These are phyloP conservation scores for Phytophthora parvispora DNA, from an alignment of 352 stramenopile species.

Conservation along the genomic window DNA sequence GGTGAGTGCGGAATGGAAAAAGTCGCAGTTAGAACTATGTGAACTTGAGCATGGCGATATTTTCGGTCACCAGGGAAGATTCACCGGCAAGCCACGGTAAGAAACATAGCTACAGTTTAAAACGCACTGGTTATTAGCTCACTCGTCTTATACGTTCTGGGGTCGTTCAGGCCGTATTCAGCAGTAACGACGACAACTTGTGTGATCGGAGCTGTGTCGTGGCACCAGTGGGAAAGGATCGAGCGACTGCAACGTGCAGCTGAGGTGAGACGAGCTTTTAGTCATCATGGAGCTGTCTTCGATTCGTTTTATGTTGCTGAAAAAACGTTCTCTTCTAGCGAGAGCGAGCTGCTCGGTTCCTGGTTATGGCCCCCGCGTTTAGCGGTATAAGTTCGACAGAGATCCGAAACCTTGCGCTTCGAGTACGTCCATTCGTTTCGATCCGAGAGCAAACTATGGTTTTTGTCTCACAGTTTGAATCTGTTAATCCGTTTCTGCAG, in stretches of 20 bases:
- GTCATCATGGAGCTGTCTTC: no score
- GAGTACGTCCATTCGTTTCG: slow-evolving; percentile 28
- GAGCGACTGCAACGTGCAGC: slow-evolving; percentile 38
- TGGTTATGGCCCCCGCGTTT: slow-evolving; percentile 55
- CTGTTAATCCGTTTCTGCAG: slow-evolving; percentile 3
- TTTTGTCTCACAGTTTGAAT: not conserved
- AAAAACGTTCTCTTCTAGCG: slow-evolving; percentile 32
- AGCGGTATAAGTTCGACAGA: slow-evolving; percentile 37
- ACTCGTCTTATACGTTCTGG: not conserved
- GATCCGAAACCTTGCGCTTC: slow-evolving; percentile 34
- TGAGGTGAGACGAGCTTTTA: slow-evolving; percentile 43
- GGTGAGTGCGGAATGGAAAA: slow-evolving; percentile 23
- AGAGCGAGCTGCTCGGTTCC: slow-evolving; percentile 43
- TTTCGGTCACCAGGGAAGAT: slow-evolving; percentile 43
- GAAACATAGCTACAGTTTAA: not conserved
- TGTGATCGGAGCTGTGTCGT: slow-evolving; percentile 42
- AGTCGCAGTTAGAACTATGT: slow-evolving; percentile 36
- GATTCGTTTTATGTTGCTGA: no score
- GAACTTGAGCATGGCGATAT: slow-evolving; percentile 33
- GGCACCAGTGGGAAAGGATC: slow-evolving; percentile 36
- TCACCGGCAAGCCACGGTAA: slow-evolving; percentile 28
- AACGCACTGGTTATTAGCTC: not conserved
- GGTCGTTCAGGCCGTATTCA: slow-evolving; percentile 33
- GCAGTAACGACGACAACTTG: slow-evolving; percentile 31
- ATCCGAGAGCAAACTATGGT: not conserved